Evolutionary conservation across 495 filamentous ascomycete genomes (phyloP), one percentile per base, ranked within the genome.

Genomic region (Pseudoneurospora amorphoporcata): DNA sequence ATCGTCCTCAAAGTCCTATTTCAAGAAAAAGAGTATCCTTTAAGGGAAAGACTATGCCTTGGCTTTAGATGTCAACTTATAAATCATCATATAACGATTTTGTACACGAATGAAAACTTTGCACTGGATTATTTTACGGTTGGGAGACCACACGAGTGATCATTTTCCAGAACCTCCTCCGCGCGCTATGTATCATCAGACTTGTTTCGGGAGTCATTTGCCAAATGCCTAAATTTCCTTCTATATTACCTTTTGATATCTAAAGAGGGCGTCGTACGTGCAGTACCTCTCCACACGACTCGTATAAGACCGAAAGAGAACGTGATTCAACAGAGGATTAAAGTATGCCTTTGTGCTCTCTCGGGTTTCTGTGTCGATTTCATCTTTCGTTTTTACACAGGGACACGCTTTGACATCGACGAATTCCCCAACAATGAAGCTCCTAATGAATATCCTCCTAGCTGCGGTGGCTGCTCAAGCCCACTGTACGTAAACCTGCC

Each of bases 381-480:
- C 23, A 58, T 23, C 12, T 16, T 23, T 58, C 10, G 6, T 6
- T 32, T 14, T 10, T 16, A 58, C 19, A 58, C 5, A 23, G 23
- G 23, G 23, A 1, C 23, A 58, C 7, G 7, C 23, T 12, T 32
- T 16, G 47, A 10, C 23, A 58, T 58, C 19, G 6, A 32, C 32
- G 6, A 16, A 32, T 14, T 7, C 12, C 47, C 14, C 42, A 68
- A 78, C 72, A 9, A 81, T 80, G 76, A 53, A 79, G 70, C 71
- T 81, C 12, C 69, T 81, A 32, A 69, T 71, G 2, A 69, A 73
- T 32, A 45, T 80, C 45, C 65, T 82, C 42, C 37, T 82, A 19
- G 72, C 76, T 72, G 76, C 78, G 3, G 74, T 75, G 29, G 76
- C 76, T 39, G 81, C 73, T 2, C 76, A 79, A 71, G 79, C 81